Evolutionary conservation across 257 asterid species (phyloP).

Genomic region (Jaltomata sinuosa): DNA sequence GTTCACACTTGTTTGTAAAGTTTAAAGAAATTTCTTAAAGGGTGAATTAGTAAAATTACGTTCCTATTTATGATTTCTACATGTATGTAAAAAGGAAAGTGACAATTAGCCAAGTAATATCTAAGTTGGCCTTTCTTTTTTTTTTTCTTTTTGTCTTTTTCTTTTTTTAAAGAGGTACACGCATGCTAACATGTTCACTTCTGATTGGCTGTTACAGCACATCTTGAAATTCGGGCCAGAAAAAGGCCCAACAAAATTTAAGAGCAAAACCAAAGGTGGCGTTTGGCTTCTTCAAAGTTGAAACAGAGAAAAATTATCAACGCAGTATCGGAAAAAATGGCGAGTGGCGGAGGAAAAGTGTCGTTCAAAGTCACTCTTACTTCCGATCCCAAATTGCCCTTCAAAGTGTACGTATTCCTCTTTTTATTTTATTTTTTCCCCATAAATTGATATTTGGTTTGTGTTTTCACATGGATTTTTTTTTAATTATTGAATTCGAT

Average conservation of each 20-base stretch:
- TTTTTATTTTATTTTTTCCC: not conserved
- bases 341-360: constrained; percentile 3
- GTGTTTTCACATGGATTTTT: not conserved
- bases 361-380: constrained; percentile 3
- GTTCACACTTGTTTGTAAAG: too few species aligned
- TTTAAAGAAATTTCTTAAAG: too few species aligned
- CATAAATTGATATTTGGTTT: not conserved
- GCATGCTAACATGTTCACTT: not conserved
- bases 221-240: not conserved
- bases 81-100: too few species aligned
- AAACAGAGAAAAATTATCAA: not conserved
- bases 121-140: too few species aligned
- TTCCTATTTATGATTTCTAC: too few species aligned
- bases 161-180: not conserved
- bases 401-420: not conserved
- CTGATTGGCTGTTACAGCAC: not conserved
- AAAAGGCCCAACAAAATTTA: not conserved
- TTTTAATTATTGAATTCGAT: not conserved
- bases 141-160: too few species aligned
- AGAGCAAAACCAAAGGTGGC: not conserved
- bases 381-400: not conserved
- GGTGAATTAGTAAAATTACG: too few species aligned
- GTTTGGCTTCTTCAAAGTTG: not conserved
- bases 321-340: not conserved
- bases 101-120: too few species aligned